Percentiles rank a stretch among this genome's conserved stretches.
Evolutionary conservation across 139 green algal species (phyloP).

Genomic region (Auxenochlorella pyrenoidosa): DNA sequence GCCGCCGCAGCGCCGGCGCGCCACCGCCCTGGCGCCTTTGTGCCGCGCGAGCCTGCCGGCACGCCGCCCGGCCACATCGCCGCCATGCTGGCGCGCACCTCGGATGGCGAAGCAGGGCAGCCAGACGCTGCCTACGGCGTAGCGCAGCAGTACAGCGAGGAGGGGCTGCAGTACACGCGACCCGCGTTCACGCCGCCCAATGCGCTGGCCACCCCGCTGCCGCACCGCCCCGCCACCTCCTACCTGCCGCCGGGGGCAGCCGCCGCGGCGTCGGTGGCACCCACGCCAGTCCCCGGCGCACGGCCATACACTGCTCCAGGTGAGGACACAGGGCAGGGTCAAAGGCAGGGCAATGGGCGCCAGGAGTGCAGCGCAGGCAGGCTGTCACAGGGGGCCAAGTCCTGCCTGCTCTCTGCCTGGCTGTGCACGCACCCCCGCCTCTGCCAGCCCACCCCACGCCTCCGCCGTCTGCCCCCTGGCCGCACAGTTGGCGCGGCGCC

Average conservation of each 20-base stretch:
- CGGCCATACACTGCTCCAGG: conserved; percentile 6
- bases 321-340: not conserved
- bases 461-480: not conserved
- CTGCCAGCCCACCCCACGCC: not conserved
- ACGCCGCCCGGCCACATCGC: not conserved
- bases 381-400: not conserved
- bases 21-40: conserved; percentile 25
- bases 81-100: not conserved
- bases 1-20: not conserved
- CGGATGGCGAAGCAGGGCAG: not conserved
- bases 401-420: not conserved
- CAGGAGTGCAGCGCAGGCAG: not conserved
- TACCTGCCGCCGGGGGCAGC: not conserved
- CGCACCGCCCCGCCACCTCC: not conserved
- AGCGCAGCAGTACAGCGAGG: conserved; percentile 15
- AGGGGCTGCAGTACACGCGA: conserved; percentile 13
- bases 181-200: conserved; percentile 47
- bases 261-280: not conserved
- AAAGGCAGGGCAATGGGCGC: no score
- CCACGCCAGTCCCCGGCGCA: conserved; percentile 21
- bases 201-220: conserved; percentile 38
- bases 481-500: not conserved
- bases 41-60: conserved; percentile 15
- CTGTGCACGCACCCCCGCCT: not conserved
- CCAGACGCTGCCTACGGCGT: not conserved